Evolutionary conservation across 2,329 filamentous ascomycete genomes (phyloP).

Genomic region (Alternaria angustiovoidea): DNA sequence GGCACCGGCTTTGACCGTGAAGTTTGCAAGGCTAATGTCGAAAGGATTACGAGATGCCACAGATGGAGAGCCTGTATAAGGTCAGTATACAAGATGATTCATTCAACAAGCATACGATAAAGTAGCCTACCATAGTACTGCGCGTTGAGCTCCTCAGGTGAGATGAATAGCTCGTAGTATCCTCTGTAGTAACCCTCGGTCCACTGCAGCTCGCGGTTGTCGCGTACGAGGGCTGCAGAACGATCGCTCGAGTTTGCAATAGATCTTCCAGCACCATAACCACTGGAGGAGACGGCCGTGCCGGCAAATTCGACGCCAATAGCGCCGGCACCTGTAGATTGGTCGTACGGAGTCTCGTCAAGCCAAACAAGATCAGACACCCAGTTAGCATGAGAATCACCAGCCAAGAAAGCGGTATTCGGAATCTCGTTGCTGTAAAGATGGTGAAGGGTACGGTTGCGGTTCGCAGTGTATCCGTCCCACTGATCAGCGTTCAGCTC

Average conservation of each 20-base stretch:
- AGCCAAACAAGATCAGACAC: slow-evolving; percentile 54
- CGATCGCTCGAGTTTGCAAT: slow-evolving; percentile 57
- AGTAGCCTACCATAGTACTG: slow-evolving; percentile 65
- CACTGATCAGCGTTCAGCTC: slow-evolving; percentile 62
- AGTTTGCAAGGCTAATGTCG: slow-evolving; percentile 73
- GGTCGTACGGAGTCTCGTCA: slow-evolving; percentile 48
- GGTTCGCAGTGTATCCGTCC: slow-evolving; percentile 71
- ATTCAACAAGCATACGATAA: background rate
- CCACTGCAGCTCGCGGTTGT: slow-evolving; percentile 73
- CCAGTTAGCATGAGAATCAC: slow-evolving; percentile 73
- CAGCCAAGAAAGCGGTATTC: slow-evolving; percentile 75
- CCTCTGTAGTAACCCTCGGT: slow-evolving; percentile 75
- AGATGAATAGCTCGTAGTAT: slow-evolving; percentile 70
- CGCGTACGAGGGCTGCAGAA: slow-evolving; percentile 47
- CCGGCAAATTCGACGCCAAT: slow-evolving; percentile 64
- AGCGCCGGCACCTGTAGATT: slow-evolving; percentile 47
- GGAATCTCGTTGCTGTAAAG: slow-evolving; percentile 71
- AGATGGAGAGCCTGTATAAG: slow-evolving; percentile 55
- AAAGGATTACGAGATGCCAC: slow-evolving; percentile 66
- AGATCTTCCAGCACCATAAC: slow-evolving; percentile 41
- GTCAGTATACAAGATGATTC: background rate
- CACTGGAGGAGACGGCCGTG: slow-evolving; percentile 69
- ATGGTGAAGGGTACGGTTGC: slow-evolving; percentile 72
- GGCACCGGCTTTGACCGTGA: slow-evolving; percentile 68
- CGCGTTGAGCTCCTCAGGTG: slow-evolving; percentile 63